Percentiles rank a stretch among this genome's conserved stretches.
Evolutionary conservation across 2,329 filamentous ascomycete genomes (phyloP).

Genomic region (Aspergillus sp.): DNA sequence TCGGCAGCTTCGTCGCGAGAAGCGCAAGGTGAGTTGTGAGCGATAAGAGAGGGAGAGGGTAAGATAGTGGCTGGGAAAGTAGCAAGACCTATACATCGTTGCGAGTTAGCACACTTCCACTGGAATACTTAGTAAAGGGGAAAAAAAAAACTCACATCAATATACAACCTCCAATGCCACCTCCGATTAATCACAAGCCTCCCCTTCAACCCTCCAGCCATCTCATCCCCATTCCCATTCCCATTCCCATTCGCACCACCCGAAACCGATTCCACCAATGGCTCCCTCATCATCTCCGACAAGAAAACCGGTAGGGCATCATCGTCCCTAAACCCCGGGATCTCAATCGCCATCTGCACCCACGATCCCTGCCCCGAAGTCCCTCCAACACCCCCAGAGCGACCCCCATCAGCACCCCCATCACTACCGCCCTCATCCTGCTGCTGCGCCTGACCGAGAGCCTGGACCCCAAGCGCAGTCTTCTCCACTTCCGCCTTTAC

Average conservation of each 20-base stretch:
- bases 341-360: slow-evolving; percentile 89
- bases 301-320: slow-evolving; percentile 86
- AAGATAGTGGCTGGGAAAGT: slow-evolving; percentile 88
- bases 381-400: slow-evolving; percentile 18
- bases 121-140: not conserved
- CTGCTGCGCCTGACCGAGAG: slow-evolving; percentile 38
- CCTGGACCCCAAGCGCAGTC: slow-evolving; percentile 49
- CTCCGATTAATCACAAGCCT: slow-evolving; percentile 82
- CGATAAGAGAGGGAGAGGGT: slow-evolving; percentile 88
- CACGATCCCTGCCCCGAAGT: slow-evolving; percentile 61
- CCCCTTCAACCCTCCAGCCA: slow-evolving; percentile 66
- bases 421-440: slow-evolving; percentile 20
- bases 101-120: not conserved
- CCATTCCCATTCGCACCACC: slow-evolving; percentile 69
- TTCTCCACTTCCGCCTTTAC: slow-evolving; percentile 93
- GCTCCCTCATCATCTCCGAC: slow-evolving; percentile 84
- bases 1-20: slow-evolving; percentile 79
- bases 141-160: slow-evolving; percentile 67
- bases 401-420: slow-evolving; percentile 24
- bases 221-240: slow-evolving; percentile 69
- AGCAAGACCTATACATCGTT: slow-evolving; percentile 69
- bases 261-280: slow-evolving; percentile 70
- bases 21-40: slow-evolving; percentile 92
- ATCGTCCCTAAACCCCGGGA: slow-evolving; percentile 87
- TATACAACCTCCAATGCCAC: slow-evolving; percentile 95